Evolutionary conservation across 148 eudicot genomes (phyloP), one percentile per base, ranked within the genome.

Genomic region (Euryodendron excelsum): DNA sequence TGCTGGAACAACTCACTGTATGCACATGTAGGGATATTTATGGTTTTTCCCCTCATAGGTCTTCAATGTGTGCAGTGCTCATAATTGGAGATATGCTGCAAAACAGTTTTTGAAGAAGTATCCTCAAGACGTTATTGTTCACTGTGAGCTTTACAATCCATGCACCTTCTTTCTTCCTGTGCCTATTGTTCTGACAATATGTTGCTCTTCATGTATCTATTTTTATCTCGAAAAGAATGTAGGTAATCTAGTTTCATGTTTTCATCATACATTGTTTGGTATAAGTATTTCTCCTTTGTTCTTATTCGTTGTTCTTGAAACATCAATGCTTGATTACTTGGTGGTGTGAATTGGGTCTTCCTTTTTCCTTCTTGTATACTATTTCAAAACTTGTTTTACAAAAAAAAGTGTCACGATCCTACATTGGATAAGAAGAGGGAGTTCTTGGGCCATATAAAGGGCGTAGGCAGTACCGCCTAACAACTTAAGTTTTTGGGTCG

Each of bases 81-180:
- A 96, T 41, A 83, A 96, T 80, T 96, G 99, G 99, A 93, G 90
- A 80, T 96, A 77, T 84, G 93, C 92, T 31, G 98, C 95, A 27
- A 92, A 93, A 87, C 95, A 91, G 66, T 88, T 96, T 65, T 79
- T 93, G 70, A 93, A 90, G 93, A 85, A 79, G 34, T 87, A 88
- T 82, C 99, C 99, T 3, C 48, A 79, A 10, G 90, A 96, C 68
- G 86, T 93, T 72, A 14, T 93, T 25, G 97, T 96, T 60, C 98
- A 93, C 71, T 86, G 99, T 96, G 87, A 90, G 94, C 31, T 77
- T 74, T 71, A 13, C 47, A 6, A 23, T 72, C 12, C 20, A 31
- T 66, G 31, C 27, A 12, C 58, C 45, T 50, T 37, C 20, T 17
- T 31, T 68, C 47, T 36, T 37, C 18, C n/a, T 20, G 23, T 59